These are phyloP conservation scores for Trametopsis cervina DNA, from an alignment of 768 basidiomycete species.

Conservation along the genomic window DNA sequence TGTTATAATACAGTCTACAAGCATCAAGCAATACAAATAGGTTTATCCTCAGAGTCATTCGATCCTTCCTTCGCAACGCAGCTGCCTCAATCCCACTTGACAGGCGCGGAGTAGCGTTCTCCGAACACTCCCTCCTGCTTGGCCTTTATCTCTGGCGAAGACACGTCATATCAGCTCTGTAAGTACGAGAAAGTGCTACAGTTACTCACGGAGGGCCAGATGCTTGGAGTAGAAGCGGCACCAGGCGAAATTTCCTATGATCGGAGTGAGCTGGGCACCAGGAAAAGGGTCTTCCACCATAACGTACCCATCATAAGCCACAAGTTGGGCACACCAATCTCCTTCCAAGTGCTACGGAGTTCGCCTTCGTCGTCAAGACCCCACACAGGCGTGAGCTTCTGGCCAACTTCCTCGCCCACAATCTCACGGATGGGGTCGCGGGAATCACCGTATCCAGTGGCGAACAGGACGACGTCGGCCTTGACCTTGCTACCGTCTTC, in stretches of 20 bases:
- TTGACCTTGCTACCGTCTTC: slow-evolving; percentile 18
- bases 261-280: too few relatives aligned
- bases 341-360: slow-evolving; percentile 42
- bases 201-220: slow-evolving; percentile 58
- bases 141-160: slow-evolving; percentile 59
- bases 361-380: slow-evolving; percentile 63
- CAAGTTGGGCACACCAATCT: slow-evolving; percentile 42
- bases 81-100: slow-evolving; percentile 2
- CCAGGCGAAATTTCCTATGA: slow-evolving; percentile 44
- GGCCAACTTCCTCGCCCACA: slow-evolving; percentile 38
- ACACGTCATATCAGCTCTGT: neutral
- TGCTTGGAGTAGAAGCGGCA: slow-evolving; percentile 65
- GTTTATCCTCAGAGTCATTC: too few relatives aligned
- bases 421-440: slow-evolving; percentile 22
- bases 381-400: slow-evolving; percentile 49
- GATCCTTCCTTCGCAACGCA: too few relatives aligned
- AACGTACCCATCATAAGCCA: slow-evolving; percentile 54
- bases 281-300: too few relatives aligned
- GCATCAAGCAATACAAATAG: too few relatives aligned
- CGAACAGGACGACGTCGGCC: slow-evolving; percentile 24
- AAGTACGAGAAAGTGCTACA: too few relatives aligned
- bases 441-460: slow-evolving; percentile 17
- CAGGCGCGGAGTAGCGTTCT: slow-evolving; percentile 20
- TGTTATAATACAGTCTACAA: too few relatives aligned
- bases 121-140: slow-evolving; percentile 43